A percentile compares a stretch with the other conserved stretches of the same genome.
Evolutionary conservation across 768 basidiomycete species (phyloP).

Genomic region (Lanmaoa rubissima): DNA sequence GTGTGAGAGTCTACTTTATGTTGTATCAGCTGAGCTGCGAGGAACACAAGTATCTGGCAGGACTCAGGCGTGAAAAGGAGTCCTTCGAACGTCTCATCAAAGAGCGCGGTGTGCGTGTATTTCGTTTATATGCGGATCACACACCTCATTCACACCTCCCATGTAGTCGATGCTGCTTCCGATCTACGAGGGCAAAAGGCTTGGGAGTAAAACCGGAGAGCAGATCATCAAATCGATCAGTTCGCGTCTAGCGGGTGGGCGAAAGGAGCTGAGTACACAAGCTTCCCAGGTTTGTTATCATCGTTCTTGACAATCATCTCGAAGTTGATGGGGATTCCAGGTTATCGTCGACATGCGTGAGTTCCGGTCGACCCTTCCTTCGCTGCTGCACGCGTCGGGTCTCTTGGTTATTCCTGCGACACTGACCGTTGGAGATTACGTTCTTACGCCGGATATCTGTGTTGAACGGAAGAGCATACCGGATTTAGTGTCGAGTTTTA

Average conservation of each 20-base stretch:
- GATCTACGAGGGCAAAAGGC: conserved; percentile 60
- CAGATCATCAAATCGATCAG: conserved; percentile 78
- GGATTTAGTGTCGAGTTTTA: conserved; percentile 91
- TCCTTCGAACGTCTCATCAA: conserved; percentile 90
- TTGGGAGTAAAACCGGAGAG: conserved; percentile 42
- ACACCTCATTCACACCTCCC: neutral
- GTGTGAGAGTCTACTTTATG: conserved; percentile 92
- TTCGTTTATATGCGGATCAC: neutral
- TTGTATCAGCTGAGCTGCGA: conserved; percentile 91
- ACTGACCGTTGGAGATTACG: conserved; percentile 93
- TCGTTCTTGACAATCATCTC: neutral
- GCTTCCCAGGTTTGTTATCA: conserved; percentile 53
- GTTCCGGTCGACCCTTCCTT: conserved; percentile 90
- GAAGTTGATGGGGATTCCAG: conserved; percentile 37
- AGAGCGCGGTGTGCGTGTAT: conserved; percentile 75
- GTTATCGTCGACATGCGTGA: conserved; percentile 97
- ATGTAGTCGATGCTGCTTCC: conserved; percentile 85
- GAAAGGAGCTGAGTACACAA: conserved; percentile 61
- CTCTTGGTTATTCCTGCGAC: conserved; percentile 87
- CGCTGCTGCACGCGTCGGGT: conserved; percentile 79
- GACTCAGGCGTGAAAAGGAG: conserved; percentile 87
- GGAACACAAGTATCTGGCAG: conserved; percentile 92
- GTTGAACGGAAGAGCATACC: conserved; percentile 95
- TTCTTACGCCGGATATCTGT: conserved; percentile 91
- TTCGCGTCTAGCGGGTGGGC: conserved; percentile 83